Percentiles rank a stretch among this genome's conserved stretches.
Conservation (phyloP, 768 basidiomycete species). For the Serpula lacrymans region DNA sequence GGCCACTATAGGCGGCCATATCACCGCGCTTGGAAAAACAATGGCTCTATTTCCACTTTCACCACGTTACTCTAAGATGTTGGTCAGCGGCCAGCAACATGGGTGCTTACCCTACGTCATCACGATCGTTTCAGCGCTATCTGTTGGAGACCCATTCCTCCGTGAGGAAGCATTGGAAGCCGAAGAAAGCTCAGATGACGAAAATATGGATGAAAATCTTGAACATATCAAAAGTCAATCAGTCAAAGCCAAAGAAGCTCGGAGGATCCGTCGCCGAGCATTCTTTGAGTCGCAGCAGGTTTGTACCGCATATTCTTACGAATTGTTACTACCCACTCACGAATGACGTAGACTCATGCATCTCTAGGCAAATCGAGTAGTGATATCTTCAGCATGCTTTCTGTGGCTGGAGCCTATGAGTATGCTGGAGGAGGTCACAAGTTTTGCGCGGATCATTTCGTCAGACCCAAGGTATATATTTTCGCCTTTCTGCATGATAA, state of each 20-base stretch:
- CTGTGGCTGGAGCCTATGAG: conserved; percentile 96
- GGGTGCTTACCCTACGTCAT: conserved; percentile 91
- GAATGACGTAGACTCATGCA: conserved; percentile 56
- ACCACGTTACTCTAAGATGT: conserved; percentile 94
- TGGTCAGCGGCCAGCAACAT: conserved; percentile 82
- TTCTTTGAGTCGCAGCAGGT: conserved; percentile 86
- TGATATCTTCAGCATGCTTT: conserved; percentile 84
- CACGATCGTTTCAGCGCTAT: conserved; percentile 84
- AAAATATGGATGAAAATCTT: conserved; percentile 33
- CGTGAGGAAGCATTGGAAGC: conserved; percentile 67
- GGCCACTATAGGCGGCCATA: conserved; percentile 49
- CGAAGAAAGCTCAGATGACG: conserved; percentile 38
- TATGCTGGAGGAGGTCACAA: conserved; percentile 75
- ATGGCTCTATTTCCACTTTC: conserved; percentile 95
- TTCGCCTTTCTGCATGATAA: neutral
- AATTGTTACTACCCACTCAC: conserved; percentile 6
- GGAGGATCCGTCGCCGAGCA: conserved; percentile 61
- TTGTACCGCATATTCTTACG: conserved; percentile 13
- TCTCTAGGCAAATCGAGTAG: conserved; percentile 77
- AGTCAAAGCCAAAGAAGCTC: conserved; percentile 51
- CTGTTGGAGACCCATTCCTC: conserved; percentile 94
- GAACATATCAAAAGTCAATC: conserved; percentile 45
- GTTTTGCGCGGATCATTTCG: conserved; percentile 90
- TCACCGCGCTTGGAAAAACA: conserved; percentile 85
- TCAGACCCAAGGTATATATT: conserved; percentile 72